phyloP scores from a whole-genome alignment of 441 rosid species.

The Erodium moschatum region DNA sequence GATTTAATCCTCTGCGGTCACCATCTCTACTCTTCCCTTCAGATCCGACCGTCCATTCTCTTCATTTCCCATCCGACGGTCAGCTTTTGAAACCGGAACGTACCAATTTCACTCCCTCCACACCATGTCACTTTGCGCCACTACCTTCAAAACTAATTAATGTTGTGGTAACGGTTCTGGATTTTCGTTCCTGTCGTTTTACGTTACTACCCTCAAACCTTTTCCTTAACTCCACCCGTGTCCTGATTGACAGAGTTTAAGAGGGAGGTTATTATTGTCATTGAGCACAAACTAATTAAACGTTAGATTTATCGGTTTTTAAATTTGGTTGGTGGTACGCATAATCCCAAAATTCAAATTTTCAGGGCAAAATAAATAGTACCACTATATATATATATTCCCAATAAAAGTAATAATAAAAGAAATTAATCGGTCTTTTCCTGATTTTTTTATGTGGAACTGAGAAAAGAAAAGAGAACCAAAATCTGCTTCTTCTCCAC shows the following conservation, averaged over 20 bases:
- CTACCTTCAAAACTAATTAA: not conserved
- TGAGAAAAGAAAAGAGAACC: conserved; percentile 19
- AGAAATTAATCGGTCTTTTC: not conserved
- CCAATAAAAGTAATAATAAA: conserved; percentile 22
- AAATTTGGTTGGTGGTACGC: conserved; percentile 32
- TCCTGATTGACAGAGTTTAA: too few species aligned
- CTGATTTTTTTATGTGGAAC: conserved; percentile 24
- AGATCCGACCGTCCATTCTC: not conserved
- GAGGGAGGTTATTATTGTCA: not conserved
- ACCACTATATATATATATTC: conserved; percentile 6
- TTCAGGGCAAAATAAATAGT: not conserved
- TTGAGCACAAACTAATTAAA: not conserved
- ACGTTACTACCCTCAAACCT: not conserved
- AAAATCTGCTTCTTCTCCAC: conserved; percentile 39
- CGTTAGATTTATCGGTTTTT: conserved; percentile 14
- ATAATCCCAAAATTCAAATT: conserved; percentile 27
- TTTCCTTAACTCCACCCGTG: not conserved
- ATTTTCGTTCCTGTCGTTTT: not conserved
- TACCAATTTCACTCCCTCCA: conserved; percentile 6
- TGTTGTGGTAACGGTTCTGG: conserved; percentile 3
- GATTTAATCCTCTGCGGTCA: not conserved
- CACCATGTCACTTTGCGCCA: conserved; percentile 1
- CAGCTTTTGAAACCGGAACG: conserved; percentile 7
- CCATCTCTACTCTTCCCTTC: not conserved
- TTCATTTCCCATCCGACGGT: not conserved